Base-by-base conservation (phyloP, 192 early-diverging fungal genomes). In the Mortierella alpina region DNA sequence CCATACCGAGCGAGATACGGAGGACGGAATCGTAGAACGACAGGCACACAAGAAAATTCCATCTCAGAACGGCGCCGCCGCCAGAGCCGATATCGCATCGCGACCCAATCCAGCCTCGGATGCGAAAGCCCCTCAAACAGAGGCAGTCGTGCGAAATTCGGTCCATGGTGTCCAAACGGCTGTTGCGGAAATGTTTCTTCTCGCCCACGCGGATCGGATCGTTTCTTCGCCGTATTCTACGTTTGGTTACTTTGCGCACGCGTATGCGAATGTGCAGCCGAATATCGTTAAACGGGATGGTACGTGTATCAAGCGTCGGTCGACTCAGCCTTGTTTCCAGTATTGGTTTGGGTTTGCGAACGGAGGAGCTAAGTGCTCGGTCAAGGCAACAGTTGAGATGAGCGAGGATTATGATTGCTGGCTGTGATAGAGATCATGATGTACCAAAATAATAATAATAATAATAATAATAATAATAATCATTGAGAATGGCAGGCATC, bases 311-410 rank as follows among this genome's bases (percentile, higher is more conserved):
- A 59, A 60, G 13, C 69, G 76, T 12, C 20, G 57, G 39, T 80
- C 76, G 17, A 80, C 76, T 0, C 76, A 80, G 22, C 76, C 76
- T 10, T 80, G 76, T 18, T 80, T 80, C 65, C 76, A 80, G 48
- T 80, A 80, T 23, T 80, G 76, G 76, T 80, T 80, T 23, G 76
- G 76, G 23, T 80, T 80, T 48, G 76, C 76, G 40, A 80, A 80
- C 45, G 76, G 76, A 4, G 76, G 76, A 1, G 70, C 76, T 2
- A 44, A 47, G 5, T 80, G 76, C 11, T 13, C 22, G 13, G 64
- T 80, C 63, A 56, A 31, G 22, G 47, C 76, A 9, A 80, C 76
- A 7, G 41, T 80, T 17, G 76, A 80, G 58, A 80, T 80, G 76
- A 58, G 59, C n/a, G 76, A 80, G 65, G 76, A 80, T 68, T 80